phyloP scores from a whole-genome alignment of 805 yeast species.

The Saccharomycopsis sp. region DNA sequence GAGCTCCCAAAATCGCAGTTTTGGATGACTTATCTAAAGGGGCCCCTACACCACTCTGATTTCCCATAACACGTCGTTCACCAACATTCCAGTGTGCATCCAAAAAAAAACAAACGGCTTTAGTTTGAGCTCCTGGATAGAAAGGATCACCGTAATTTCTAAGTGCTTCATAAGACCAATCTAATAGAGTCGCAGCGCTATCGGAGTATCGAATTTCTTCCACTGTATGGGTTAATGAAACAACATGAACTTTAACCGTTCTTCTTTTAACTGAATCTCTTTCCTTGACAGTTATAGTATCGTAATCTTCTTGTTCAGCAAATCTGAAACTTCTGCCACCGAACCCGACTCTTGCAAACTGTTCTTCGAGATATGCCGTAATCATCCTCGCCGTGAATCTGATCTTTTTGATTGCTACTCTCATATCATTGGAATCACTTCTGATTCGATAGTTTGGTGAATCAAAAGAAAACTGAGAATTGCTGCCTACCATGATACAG shows the following conservation, averaged over 20 bases:
- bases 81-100: constrained; percentile 75
- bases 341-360: constrained; percentile 68
- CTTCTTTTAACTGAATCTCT: constrained; percentile 33
- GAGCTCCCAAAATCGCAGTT: constrained; percentile 90
- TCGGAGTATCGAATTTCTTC: constrained; percentile 58
- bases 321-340: constrained; percentile 73
- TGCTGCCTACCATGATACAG: constrained; percentile 66
- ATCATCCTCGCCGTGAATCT: constrained; percentile 77
- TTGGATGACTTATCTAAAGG: constrained; percentile 53
- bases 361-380: constrained; percentile 88
- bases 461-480: constrained; percentile 64
- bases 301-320: constrained; percentile 54
- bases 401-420: constrained; percentile 63
- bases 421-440: constrained; percentile 56
- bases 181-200: no score
- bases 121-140: constrained; percentile 30
- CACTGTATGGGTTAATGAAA: constrained; percentile 60
- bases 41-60: constrained; percentile 82
- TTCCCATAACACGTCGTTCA: neutral
- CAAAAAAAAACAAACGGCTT: constrained; percentile 77
- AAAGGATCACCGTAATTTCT: constrained; percentile 49
- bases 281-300: constrained; percentile 45
- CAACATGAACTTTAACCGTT: constrained; percentile 73
- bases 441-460: constrained; percentile 44
- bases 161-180: constrained; percentile 55